Conservation (phyloP, 2,329 filamentous ascomycete species). For the Stemphylium lycopersici region DNA sequence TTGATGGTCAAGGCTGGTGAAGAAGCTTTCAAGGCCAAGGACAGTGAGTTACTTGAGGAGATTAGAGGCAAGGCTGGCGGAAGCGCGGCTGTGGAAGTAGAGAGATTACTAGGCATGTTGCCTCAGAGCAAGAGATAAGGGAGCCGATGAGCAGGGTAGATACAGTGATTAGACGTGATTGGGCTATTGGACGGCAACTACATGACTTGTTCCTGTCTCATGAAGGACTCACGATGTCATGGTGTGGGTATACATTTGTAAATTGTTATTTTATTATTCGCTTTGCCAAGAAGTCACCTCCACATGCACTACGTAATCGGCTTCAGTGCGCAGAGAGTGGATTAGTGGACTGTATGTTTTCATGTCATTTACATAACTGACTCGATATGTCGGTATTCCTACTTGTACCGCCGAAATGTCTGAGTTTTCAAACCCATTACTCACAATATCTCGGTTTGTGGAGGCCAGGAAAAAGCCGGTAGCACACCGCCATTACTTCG, state of each 20-base stretch:
- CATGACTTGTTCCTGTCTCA: too few relatives aligned
- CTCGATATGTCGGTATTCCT: too few relatives aligned
- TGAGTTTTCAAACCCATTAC: neutral
- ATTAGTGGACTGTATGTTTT: too few relatives aligned
- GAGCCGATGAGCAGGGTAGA: neutral
- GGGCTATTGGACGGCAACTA: too few relatives aligned
- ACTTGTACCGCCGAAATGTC: too few relatives aligned
- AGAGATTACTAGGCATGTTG: constrained; percentile 70
- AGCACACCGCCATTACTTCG: neutral
- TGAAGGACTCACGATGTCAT: too few relatives aligned
- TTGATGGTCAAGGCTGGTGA: constrained; percentile 87
- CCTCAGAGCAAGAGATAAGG: constrained; percentile 16
- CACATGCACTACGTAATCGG: too few relatives aligned
- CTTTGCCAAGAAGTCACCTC: too few relatives aligned
- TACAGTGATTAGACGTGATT: neutral
- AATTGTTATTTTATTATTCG: too few relatives aligned
- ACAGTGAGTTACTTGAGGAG: constrained; percentile 74
- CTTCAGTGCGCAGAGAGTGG: too few relatives aligned
- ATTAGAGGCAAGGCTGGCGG: constrained; percentile 76
- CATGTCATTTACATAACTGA: too few relatives aligned
- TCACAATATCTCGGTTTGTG: neutral
- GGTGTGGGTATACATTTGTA: too few relatives aligned
- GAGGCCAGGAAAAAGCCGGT: neutral
- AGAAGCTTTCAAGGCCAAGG: constrained; percentile 83
- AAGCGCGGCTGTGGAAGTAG: constrained; percentile 76